These are phyloP conservation scores for Zymoseptoria crescenta DNA, from an alignment of 2,329 filamentous ascomycete species.

Conservation along the genomic window DNA sequence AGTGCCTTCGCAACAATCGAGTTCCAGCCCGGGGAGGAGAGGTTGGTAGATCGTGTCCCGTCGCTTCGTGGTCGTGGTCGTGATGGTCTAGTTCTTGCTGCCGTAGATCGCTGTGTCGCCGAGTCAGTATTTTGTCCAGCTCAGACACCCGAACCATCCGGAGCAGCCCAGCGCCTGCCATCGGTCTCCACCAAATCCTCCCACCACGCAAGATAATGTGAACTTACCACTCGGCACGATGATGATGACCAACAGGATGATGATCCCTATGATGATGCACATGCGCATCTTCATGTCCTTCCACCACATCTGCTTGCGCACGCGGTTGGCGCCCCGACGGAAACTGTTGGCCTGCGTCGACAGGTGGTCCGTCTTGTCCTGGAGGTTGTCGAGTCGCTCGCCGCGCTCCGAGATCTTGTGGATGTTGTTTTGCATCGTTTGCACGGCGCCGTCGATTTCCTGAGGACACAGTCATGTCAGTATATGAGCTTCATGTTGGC, in stretches of 20 bases:
- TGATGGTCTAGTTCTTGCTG: constrained; percentile 13
- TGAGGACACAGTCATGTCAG: constrained; percentile 32
- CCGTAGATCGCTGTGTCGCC: constrained; percentile 16
- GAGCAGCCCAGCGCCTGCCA: neutral
- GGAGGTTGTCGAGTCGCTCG: constrained; percentile 74
- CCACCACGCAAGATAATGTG: neutral
- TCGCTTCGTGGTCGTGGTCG: neutral
- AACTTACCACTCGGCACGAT: constrained; percentile 77
- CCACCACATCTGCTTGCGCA: constrained; percentile 97
- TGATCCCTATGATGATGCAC: constrained; percentile 84
- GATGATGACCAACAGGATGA: constrained; percentile 86
- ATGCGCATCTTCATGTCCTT: constrained; percentile 99
- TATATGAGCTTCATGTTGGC: neutral
- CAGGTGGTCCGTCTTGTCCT: constrained; percentile 91
- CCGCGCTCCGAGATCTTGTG: constrained; percentile 93
- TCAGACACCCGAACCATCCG: neutral
- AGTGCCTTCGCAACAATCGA: neutral
- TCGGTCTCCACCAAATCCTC: constrained; percentile 2
- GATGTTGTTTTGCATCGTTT: constrained; percentile 95
- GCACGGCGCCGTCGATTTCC: constrained; percentile 97
- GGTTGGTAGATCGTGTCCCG: constrained; percentile 5
- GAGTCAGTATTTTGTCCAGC: neutral
- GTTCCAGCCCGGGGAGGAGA: neutral
- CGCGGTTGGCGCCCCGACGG: constrained; percentile 89
- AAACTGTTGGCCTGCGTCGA: constrained; percentile 90